phyloP scores from a whole-genome alignment of 306 rosid species.

The Medicago lupulina region DNA sequence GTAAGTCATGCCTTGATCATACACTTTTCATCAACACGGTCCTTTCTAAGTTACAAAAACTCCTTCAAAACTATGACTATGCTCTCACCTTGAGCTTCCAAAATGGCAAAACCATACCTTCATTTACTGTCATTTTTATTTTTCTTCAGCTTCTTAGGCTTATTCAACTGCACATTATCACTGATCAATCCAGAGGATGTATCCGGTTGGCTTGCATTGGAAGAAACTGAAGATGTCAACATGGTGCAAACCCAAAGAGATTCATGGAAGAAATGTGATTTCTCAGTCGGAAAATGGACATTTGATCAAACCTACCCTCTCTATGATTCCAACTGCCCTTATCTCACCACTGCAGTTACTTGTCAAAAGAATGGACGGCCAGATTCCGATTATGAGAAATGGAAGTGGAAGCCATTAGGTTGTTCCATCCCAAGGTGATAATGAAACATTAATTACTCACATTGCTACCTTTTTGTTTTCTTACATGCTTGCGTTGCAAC shows the following conservation, averaged over 20 bases:
- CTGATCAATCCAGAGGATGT: constrained; percentile 54
- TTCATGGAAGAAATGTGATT: constrained; percentile 63
- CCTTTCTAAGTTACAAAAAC: constrained; percentile 46
- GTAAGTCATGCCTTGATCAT: constrained; percentile 74
- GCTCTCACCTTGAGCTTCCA: constrained; percentile 38
- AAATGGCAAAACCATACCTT: constrained; percentile 61
- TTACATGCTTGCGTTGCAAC: constrained; percentile 31
- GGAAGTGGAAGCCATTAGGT: constrained; percentile 87
- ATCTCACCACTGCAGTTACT: constrained; percentile 84
- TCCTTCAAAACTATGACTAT: constrained; percentile 37
- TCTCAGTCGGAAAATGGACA: constrained; percentile 85
- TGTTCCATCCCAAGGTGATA: constrained; percentile 85
- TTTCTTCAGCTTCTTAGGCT: constrained; percentile 52
- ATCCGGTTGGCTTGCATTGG: constrained; percentile 54
- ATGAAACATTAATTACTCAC: background rate
- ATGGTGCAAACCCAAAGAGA: constrained; percentile 63
- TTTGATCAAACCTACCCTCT: constrained; percentile 89
- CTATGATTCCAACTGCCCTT: constrained; percentile 79
- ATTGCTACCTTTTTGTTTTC: constrained; percentile 17
- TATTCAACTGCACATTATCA: constrained; percentile 51
- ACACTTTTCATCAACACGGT: constrained; percentile 32
- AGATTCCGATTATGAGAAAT: constrained; percentile 91
- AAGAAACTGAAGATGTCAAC: constrained; percentile 66
- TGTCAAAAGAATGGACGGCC: constrained; percentile 95
- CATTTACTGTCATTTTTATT: constrained; percentile 39